These are phyloP conservation scores for Hyaloscypha finlandica DNA, from an alignment of 495 filamentous ascomycete genomes.

Conservation along the genomic window DNA sequence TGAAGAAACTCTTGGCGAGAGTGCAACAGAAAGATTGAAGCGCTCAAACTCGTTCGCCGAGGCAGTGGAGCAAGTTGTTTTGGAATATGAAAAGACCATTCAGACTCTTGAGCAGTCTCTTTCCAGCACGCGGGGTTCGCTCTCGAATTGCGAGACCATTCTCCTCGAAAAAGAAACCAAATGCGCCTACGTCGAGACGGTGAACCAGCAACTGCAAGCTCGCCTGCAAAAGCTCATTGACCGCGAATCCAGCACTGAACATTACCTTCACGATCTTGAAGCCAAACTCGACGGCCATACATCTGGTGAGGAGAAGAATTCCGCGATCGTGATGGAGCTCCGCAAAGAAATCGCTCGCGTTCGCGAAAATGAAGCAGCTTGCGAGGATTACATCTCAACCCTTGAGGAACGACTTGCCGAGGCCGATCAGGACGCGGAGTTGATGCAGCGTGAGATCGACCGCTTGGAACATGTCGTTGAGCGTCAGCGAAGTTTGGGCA, in stretches of 20 bases:
- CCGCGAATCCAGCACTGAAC: conserved; percentile 84
- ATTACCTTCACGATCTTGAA: conserved; percentile 89
- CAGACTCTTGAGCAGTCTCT: conserved; percentile 90
- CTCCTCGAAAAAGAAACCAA: conserved; percentile 92
- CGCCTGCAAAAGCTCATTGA: conserved; percentile 89
- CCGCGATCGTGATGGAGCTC: conserved; percentile 79
- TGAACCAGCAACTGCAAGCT: conserved; percentile 84
- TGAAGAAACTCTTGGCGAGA: conserved; percentile 66
- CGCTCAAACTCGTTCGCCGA: conserved; percentile 93
- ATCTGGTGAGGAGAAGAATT: conserved; percentile 89
- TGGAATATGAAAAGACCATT: conserved; percentile 99
- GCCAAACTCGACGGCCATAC: conserved; percentile 84
- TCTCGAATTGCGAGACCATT: conserved; percentile 80
- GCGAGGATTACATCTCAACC: conserved; percentile 96
- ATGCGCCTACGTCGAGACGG: conserved; percentile 86
- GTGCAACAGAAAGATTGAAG: conserved; percentile 84
- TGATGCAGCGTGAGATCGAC: conserved; percentile 96
- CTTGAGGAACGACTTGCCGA: conserved; percentile 95
- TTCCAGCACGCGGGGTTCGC: conserved; percentile 80
- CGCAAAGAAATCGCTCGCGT: conserved; percentile 89
- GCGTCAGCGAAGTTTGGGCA: conserved; percentile 91
- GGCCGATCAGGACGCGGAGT: conserved; percentile 90
- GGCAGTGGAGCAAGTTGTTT: conserved; percentile 91
- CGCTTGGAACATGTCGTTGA: conserved; percentile 93
- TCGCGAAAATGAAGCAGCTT: conserved; percentile 84